A percentile compares a stretch with the other conserved stretches of the same genome.
These are phyloP conservation scores for Saitozyma podzolica DNA, from an alignment of 768 basidiomycete genomes.

Conservation along the genomic window DNA sequence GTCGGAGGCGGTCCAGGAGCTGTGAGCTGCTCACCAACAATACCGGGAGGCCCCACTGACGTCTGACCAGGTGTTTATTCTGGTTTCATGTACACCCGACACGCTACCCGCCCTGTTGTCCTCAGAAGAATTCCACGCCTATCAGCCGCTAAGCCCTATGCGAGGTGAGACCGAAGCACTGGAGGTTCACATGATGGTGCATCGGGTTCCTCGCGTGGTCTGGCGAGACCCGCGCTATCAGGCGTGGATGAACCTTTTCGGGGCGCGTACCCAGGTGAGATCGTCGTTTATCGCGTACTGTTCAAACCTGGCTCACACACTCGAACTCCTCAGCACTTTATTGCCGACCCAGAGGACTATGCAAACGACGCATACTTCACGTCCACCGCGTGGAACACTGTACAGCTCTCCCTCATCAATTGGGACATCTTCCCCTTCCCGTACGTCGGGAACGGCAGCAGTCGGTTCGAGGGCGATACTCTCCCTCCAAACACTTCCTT, in stretches of 20 bases:
- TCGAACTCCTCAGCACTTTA: slow-evolving; percentile 62
- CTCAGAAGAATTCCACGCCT: slow-evolving; percentile 13
- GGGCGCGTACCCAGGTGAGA: slow-evolving; percentile 64
- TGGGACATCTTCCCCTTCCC: slow-evolving; percentile 70
- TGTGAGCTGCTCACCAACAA: slow-evolving; percentile 29
- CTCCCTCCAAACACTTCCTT: slow-evolving; percentile 58
- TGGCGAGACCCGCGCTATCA: slow-evolving; percentile 69
- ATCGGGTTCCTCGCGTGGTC: slow-evolving; percentile 71
- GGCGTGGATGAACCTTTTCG: slow-evolving; percentile 70
- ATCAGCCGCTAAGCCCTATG: not conserved
- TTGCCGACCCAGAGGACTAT: slow-evolving; percentile 66
- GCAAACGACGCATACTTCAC: slow-evolving; percentile 73
- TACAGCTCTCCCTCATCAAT: slow-evolving; percentile 72
- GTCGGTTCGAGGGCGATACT: slow-evolving; percentile 15
- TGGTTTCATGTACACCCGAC: slow-evolving; percentile 69
- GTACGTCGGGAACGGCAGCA: slow-evolving; percentile 48
- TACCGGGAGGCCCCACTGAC: not conserved
- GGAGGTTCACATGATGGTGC: slow-evolving; percentile 56
- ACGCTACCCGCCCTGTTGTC: slow-evolving; percentile 21
- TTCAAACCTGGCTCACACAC: not conserved
- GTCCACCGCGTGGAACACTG: slow-evolving; percentile 68
- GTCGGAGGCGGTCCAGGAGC: slow-evolving; percentile 39
- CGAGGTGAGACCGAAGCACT: slow-evolving; percentile 23
- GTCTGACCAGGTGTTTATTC: slow-evolving; percentile 50
- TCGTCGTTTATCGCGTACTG: not conserved